Base-by-base conservation (phyloP, 441 rosid genomes). In the Pelargonium citronellum region DNA sequence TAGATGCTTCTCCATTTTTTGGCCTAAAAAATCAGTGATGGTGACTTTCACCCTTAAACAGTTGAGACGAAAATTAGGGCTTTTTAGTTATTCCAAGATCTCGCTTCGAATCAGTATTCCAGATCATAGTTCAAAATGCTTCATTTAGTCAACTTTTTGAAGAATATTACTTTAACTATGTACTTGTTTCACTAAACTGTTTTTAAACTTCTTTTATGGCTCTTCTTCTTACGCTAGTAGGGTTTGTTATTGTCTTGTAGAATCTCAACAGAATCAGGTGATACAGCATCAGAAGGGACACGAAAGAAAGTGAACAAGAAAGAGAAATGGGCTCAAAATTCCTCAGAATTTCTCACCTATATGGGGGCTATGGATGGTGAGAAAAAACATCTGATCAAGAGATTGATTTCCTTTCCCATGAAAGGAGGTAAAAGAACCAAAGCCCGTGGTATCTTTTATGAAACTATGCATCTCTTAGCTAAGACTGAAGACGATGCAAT, bases 371-470 rank as follows among this genome's bases (percentile, higher is more conserved):
- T 57, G 62, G 62, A 19, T 57, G 62, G 62, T 57, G 62, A 57
- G 62, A 22, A 57, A 57, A 57, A 57, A 19, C 62, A 5, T 17
- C 8, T 57, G 62, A 22, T 57, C 12, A 57, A 57, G 62, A 57
- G 20, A 19, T 57, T 57, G 27, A 57, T 57, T 3, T 17, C 12
- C 27, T 57, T 57, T 19, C 62, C 27, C 62, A 57, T 57, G 62
- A 57, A 22, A 57, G 62, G 62, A 57, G 62, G 62, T 57, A 57
- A 57, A 57, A 57, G 62, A 57, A 67, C 67, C 9, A 66, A 41
- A 66, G 53, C 41, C 44, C 68, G 51, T 43, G 51, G 22, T 17
- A 66, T 66, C 16, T 37, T 66, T 66, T 66, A 66, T 66, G 47
- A 66, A n/a, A 39, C 68, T 43, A 17, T 66, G 41, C 68, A 66